These are phyloP conservation scores for Fusarium lyarnte DNA, from an alignment of 2,329 filamentous ascomycete genomes.

Conservation along the genomic window DNA sequence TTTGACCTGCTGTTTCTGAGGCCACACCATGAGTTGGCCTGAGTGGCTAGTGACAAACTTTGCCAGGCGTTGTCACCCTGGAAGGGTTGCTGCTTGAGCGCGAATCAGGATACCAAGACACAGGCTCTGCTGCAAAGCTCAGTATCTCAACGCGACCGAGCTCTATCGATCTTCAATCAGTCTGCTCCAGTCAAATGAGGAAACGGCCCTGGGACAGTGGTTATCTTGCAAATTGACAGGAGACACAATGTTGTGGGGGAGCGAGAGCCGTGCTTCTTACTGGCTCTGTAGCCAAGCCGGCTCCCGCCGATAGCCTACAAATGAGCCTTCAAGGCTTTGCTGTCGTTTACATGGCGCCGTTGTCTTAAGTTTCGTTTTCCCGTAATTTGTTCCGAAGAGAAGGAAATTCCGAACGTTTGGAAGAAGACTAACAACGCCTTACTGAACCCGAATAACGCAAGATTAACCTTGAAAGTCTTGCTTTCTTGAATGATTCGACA, in stretches of 20 bases:
- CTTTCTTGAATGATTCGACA: neutral
- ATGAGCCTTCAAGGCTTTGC: neutral
- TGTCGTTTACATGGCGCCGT: neutral
- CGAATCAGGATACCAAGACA: constrained; percentile 5
- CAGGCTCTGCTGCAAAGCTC: neutral
- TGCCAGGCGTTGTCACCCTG: neutral
- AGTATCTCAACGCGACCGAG: neutral
- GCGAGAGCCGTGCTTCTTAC: constrained; percentile 10
- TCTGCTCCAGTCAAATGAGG: constrained; percentile 6
- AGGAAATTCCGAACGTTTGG: neutral
- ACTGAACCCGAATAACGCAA: neutral
- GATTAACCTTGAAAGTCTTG: neutral
- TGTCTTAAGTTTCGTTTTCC: neutral
- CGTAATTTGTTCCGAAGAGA: neutral
- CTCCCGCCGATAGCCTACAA: constrained; percentile 31
- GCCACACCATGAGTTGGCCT: constrained; percentile 26
- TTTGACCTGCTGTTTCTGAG: constrained; percentile 34
- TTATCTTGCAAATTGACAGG: neutral
- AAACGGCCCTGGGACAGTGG: neutral
- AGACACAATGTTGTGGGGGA: constrained; percentile 10
- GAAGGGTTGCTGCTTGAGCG: neutral
- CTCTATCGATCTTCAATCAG: constrained; percentile 4
- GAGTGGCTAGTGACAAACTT: constrained; percentile 5
- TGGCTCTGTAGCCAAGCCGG: constrained; percentile 26
- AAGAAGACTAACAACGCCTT: neutral